Percentiles rank a stretch among this genome's conserved stretches.
Conservation (phyloP, 1,284 basidiomycete species). For the Boletus mariae region DNA sequence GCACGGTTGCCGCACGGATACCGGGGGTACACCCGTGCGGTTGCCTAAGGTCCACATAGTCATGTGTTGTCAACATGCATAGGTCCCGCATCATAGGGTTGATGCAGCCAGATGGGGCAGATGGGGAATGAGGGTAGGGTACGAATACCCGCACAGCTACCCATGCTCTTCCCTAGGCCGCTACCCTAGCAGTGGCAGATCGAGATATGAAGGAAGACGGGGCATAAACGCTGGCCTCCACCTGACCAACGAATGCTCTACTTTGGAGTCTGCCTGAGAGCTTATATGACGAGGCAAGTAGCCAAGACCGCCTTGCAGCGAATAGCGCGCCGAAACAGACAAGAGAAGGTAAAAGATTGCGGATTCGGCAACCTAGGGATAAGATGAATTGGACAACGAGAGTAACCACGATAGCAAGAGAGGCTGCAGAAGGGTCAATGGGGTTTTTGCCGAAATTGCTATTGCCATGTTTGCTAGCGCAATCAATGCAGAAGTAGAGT, state of each 20-base stretch:
- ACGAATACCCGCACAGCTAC: too few relatives aligned
- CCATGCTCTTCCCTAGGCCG: too few relatives aligned
- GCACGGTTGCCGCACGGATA: too few relatives aligned
- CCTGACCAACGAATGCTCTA: conserved; percentile 63
- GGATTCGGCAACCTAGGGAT: conserved; percentile 19
- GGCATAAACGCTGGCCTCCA: conserved; percentile 59
- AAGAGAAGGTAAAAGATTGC: conserved; percentile 55
- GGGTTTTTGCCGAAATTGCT: conserved; percentile 49
- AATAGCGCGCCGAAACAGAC: conserved; percentile 38
- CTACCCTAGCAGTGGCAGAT: conserved; percentile 3
- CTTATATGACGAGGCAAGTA: conserved; percentile 72
- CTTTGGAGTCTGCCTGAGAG: conserved; percentile 66
- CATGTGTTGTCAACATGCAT: too few relatives aligned
- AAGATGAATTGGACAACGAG: conserved; percentile 44
- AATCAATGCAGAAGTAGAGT: conserved; percentile 61
- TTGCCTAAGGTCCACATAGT: too few relatives aligned
- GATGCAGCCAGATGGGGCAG: too few relatives aligned
- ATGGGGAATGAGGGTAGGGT: too few relatives aligned
- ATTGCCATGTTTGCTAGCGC: conserved; percentile 56
- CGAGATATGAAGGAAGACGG: conserved; percentile 28
- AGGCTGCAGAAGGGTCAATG: conserved; percentile 59
- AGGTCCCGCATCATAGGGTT: too few relatives aligned
- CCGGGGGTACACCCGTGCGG: too few relatives aligned
- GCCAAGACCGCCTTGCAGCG: conserved; percentile 61
- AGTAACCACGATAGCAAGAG: conserved; percentile 62